phyloP scores from a whole-genome alignment of 2,329 filamentous ascomycete species.

The Pseudogymnoascus sp. region DNA sequence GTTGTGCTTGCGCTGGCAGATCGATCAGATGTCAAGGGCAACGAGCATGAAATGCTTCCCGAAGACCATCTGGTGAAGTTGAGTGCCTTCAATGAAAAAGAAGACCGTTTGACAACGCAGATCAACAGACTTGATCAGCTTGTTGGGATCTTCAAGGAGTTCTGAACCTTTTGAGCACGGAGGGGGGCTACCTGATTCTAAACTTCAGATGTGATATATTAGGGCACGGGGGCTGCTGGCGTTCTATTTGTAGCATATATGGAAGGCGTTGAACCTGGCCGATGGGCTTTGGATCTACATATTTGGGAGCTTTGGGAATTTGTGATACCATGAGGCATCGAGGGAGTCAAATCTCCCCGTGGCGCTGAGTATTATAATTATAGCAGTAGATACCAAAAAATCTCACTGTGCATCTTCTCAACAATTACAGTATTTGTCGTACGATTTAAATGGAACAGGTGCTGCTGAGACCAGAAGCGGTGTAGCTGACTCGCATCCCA shows the following conservation, averaged over 20 bases:
- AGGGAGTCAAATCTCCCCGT: background rate
- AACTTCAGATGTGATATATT: slow-evolving; percentile 10
- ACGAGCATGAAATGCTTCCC: slow-evolving; percentile 73
- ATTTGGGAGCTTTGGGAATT: slow-evolving; percentile 10
- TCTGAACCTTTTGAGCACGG: slow-evolving; percentile 37
- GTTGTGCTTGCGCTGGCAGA: slow-evolving; percentile 75
- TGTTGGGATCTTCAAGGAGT: slow-evolving; percentile 77
- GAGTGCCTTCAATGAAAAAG: slow-evolving; percentile 53
- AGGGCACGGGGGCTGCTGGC: background rate
- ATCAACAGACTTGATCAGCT: slow-evolving; percentile 77
- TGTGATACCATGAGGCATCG: slow-evolving; percentile 9
- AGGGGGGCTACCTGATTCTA: background rate
- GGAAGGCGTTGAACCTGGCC: slow-evolving; percentile 7
- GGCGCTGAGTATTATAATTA: slow-evolving; percentile 7
- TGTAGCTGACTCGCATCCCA: background rate
- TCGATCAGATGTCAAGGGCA: slow-evolving; percentile 77
- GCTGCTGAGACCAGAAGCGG: background rate
- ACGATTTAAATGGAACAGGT: background rate
- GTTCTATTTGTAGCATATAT: slow-evolving; percentile 11
- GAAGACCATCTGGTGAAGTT: slow-evolving; percentile 64
- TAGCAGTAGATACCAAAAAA: background rate
- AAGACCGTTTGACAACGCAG: slow-evolving; percentile 71
- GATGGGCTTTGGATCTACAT: slow-evolving; percentile 11
- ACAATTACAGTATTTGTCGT: background rate
- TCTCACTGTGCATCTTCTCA: slow-evolving; percentile 7